Evolutionary conservation across 768 basidiomycete species (phyloP), one percentile per base, ranked within the genome.

Genomic region (Termitomyces sp.): DNA sequence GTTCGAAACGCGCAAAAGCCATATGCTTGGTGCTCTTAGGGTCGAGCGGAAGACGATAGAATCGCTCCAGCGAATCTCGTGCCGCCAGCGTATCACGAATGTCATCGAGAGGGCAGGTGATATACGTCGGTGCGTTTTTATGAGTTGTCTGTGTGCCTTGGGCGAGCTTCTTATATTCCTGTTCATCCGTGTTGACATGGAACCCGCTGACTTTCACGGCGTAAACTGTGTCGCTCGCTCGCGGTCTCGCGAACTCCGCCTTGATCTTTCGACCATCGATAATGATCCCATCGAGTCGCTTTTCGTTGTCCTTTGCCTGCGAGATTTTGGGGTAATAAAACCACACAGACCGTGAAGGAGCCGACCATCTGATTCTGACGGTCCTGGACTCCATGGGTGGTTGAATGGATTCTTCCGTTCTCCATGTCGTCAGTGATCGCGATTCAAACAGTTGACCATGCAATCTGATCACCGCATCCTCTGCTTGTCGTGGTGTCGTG

Each of bases 351-450:
- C 65, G 60, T 49, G 65, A 68, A 0, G 81, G 74, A 10, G 74
- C 70, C 37, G 72, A 73, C 78, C 80, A 82, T 26, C 65, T 68
- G 5, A 83, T 50, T 55, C 72, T 75, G 53, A 79, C 64, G 54
- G 68, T 66, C 51, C 63, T 64, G 49, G 64, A 64, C 48, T 62
- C 53, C 26, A 58, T 35, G 40, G 61, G 52, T 14, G 53, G 26
- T 46, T 52, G 56, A 3, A 57, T 24, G 14, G 47, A 54, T 38
- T 55, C 59, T 50, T 57, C 60, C 10, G 53, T 66, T 30, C 74
- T 61, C 24, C 62, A 58, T 22, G 71, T 67, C 41, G 64, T 60
- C 46, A 78, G 52, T 5, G 51, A 30, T 21, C 56, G 59, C 11
- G 62, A 57, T 21, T 60, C 56, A 43, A 67, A 71, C 5, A 54